phyloP scores from a whole-genome alignment of 2,329 filamentous ascomycete genomes.

The Rugonectria rugulosa region DNA sequence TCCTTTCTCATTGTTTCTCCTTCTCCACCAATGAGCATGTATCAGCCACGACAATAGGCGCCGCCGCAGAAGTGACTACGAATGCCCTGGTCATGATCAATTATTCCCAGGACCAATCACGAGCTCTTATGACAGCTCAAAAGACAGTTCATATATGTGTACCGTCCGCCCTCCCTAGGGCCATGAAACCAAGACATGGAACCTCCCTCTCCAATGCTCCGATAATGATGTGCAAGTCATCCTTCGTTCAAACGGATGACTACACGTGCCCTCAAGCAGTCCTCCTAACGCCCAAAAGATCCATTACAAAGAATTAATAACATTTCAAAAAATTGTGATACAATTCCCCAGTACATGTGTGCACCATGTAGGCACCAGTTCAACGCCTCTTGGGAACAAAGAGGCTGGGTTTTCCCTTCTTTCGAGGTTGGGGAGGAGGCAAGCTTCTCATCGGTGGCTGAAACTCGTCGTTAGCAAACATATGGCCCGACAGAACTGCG shows the following conservation, averaged over 20 bases:
- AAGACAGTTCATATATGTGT: no score
- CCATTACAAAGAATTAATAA: constrained; percentile 11
- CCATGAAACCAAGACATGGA: background rate
- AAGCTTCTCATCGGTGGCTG: constrained; percentile 28
- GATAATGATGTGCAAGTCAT: background rate
- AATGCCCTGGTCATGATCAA: background rate
- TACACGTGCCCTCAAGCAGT: background rate
- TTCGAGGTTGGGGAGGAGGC: constrained; percentile 42
- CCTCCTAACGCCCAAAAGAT: constrained; percentile 34
- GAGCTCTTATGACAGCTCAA: no score
- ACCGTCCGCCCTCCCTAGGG: no score
- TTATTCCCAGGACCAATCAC: no score
- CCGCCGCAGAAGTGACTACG: background rate
- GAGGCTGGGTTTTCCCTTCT: constrained; percentile 52
- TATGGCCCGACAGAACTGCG: background rate
- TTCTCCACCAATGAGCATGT: no score
- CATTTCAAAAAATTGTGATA: constrained; percentile 15
- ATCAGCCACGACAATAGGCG: no score
- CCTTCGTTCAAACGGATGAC: background rate
- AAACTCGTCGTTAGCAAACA: constrained; percentile 24
- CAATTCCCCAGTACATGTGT: background rate
- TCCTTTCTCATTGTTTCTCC: no score
- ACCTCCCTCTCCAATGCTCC: background rate
- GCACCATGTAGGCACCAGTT: background rate
- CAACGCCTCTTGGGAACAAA: constrained; percentile 53